Conservation (phyloP, 148 eudicot species). For the Rheum nobile region DNA sequence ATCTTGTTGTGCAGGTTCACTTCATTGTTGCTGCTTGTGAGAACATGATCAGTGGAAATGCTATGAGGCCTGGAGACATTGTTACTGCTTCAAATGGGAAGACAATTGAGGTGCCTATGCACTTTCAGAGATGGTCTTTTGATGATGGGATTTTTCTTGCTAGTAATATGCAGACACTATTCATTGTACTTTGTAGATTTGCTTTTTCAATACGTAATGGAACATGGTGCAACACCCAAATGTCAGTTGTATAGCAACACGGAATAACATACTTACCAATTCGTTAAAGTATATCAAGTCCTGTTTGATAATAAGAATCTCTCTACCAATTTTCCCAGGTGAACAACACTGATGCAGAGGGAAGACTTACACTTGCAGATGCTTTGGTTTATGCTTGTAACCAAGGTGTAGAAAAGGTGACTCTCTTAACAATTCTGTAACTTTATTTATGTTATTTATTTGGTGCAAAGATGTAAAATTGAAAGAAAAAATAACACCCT, state of each 20-base stretch:
- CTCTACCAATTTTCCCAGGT: constrained; percentile 35
- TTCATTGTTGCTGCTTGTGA: constrained; percentile 98
- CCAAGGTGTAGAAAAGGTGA: constrained; percentile 95
- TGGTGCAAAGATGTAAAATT: neutral
- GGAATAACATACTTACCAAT: neutral
- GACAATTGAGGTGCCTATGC: constrained; percentile 76
- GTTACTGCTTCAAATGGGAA: constrained; percentile 97
- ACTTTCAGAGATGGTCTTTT: neutral
- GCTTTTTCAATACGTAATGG: neutral
- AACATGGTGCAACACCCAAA: neutral
- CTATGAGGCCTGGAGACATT: constrained; percentile 96
- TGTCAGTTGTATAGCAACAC: neutral
- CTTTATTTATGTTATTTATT: neutral
- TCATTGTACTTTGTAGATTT: neutral
- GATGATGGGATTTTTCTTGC: neutral
- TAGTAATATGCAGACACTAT: neutral
- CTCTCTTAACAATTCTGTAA: neutral
- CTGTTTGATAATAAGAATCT: neutral
- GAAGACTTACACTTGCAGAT: constrained; percentile 99
- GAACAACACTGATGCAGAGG: constrained; percentile 98
- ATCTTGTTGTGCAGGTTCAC: constrained; percentile 58
- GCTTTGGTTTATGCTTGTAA: constrained; percentile 96
- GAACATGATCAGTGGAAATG: constrained; percentile 98
- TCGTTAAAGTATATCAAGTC: neutral
- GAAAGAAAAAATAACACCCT: too few relatives aligned